Evolutionary conservation across 805 yeast genomes (phyloP).

Genomic region (Candida ulmi): DNA sequence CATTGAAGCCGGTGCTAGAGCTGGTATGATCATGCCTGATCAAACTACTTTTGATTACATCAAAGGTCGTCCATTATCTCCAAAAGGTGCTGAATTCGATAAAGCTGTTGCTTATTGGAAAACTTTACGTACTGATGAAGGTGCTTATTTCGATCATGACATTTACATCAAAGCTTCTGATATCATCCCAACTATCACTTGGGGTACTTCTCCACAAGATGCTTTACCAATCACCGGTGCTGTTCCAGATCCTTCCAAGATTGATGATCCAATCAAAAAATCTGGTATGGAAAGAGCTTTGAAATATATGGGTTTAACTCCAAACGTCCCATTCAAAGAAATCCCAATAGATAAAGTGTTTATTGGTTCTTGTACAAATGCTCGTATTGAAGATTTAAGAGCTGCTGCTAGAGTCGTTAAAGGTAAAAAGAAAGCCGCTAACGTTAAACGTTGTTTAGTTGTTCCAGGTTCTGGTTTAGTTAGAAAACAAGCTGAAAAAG

Average conservation of each 20-base stretch:
- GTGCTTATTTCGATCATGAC: conserved; percentile 83
- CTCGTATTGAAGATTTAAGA: conserved; percentile 94
- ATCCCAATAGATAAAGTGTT: conserved; percentile 87
- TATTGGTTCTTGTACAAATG: conserved; percentile 97
- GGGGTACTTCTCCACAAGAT: conserved; percentile 99
- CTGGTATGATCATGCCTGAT: conserved; percentile 98
- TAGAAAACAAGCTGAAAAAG: conserved; percentile 88
- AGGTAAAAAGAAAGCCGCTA: conserved; percentile 82
- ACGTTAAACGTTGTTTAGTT: conserved; percentile 76
- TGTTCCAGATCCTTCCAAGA: conserved; percentile 85
- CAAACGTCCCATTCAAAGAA: conserved; percentile 75
- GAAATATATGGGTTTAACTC: conserved; percentile 82
- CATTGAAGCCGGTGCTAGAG: conserved; percentile 98
- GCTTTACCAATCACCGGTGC: conserved; percentile 88
- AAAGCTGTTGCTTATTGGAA: conserved; percentile 91
- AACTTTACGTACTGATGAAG: conserved; percentile 81
- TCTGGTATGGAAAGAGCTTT: conserved; percentile 89
- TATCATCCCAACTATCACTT: conserved; percentile 91
- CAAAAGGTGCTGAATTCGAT: conserved; percentile 91
- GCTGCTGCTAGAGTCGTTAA: conserved; percentile 91
- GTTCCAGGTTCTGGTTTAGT: conserved; percentile 98
- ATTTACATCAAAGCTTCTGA: conserved; percentile 77
- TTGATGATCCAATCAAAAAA: conserved; percentile 66
- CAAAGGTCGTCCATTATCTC: conserved; percentile 92
- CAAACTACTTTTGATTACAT: conserved; percentile 82